Evolutionary conservation across 345 rosid genomes (phyloP), one percentile per base, ranked within the genome.

Genomic region (Ricinus communis): DNA sequence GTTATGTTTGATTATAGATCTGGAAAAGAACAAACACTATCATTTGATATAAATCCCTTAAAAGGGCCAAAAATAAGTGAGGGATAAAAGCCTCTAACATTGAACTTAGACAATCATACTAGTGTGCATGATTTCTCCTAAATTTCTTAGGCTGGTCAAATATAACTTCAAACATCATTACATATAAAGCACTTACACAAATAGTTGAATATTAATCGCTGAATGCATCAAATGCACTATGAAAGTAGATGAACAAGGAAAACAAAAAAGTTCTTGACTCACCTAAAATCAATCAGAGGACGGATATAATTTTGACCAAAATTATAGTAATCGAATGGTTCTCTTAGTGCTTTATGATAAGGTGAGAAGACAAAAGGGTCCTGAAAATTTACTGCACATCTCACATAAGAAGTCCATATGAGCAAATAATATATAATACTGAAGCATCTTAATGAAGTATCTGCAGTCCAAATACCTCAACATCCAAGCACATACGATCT

Each of bases 221-320:
- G 56, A 40, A 36, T 18, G 27, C 22, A 43, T 41, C 27, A 68
- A 72, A 18, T 24, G 25, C 31, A 59, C 61, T 2, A 50, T 53
- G 45, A 68, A 45, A 72, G 15, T 33, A 55, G 6, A 58, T 16
- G 1, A 21, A 12, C 46, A 8, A 55, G 63, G 57, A 62, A 73
- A 38, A 59, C 18, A 28, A 64, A 40, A 49, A 71, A 64, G n/a
- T 59, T 31, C 46, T 62, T 59, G 21, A 72, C 93, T 85, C 75
- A 94, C 98, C 84, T 81, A 85, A 91, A 95, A 85, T 91, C 91
- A 78, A 89, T 69, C 70, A 95, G 77, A 59, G 97, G 97, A 33
- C 97, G 88, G 58, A 95, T 85, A 76, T 90, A 95, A 59, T 90
- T 95, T 80, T 95, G 97, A 74, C 93, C 99, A 86, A 95, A 87